Evolutionary conservation across 495 filamentous ascomycete genomes (phyloP), one percentile per base, ranked within the genome.

Genomic region (Aspergillus nanangensis): DNA sequence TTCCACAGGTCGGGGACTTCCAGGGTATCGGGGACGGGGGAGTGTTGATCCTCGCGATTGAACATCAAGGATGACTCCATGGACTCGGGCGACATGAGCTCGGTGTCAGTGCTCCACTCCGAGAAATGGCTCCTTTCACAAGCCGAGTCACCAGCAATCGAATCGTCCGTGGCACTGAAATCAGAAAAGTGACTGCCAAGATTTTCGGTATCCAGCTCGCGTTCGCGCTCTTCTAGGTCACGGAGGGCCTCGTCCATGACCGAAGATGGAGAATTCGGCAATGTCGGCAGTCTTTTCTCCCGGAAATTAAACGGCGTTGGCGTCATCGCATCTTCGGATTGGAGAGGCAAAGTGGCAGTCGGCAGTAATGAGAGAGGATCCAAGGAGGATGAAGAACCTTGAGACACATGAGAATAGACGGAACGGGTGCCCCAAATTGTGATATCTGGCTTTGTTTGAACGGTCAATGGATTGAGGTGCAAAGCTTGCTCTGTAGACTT

Each of bases 201-300:
- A 29, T 60, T 51, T 37, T 70, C 61, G 18, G 47, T 53, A 19
- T 70, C 63, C 27, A 71, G 48, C 3, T 53, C 61, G 15, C 56
- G 56, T 41, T 71, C 63, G 13, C 53, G 55, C 17, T 62, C 60
- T 17, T 72, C 66, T 24, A 74, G 65, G 9, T 64, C 69, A 8
- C 62, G 66, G 13, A 74, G 56, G 7, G 66, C 71, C 41, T 72
- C 71, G 14, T 73, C 68, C 71, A 73, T 72, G 24, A 73, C 71
- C 1, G 70, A 73, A 0, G 70, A 74, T 11, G 71, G 71, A 1
- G 67, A 64, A 41, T 74, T 75, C 17, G 71, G 71, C 7, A 75
- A 55, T 5, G 70, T 69, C 3, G 71, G 71, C 11, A 75, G 65
- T 37, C 71, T 47, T 41, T 75, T 75, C 13, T 72, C 62, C 20